Base-by-base conservation (phyloP, 352 stramenopile genomes). In the Pythium aquatile region DNA sequence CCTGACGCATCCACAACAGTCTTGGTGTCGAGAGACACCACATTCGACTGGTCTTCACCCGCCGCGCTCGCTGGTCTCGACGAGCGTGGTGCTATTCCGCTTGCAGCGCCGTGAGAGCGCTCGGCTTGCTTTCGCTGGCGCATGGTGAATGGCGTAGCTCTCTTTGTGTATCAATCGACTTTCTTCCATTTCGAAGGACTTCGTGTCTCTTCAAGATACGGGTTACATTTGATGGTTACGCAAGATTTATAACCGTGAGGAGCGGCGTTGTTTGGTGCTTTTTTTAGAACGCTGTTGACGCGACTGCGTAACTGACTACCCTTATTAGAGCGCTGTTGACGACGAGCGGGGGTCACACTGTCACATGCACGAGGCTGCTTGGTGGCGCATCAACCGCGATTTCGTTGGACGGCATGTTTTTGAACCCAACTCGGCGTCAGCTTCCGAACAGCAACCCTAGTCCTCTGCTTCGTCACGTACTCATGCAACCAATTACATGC, bases 401-500 rank as follows among this genome's bases (percentile, higher is more conserved):
- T 46, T 63, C 29, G 56, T 47, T 55, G 42, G 44, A 54, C 40
- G 40, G 33, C 39, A 60, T 11, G 40, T 61, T 32, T 44, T 51
- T 61, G 53, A 52, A 62, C 54, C 40, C 42, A 57, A 52, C 9
- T 58, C 53, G 35, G 8, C 9, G 2, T 37, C n/a, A 2, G 13
- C 4, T 11, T 0, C 39, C 17, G 11, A 57, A 66, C 33, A 49
- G 40, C 42, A 68, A 68, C 61, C 61, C 61, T 62, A 68, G 2
- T 17, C 61, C n/a, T 42, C 61, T 58, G 54, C 61, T 68, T 58
- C 61, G 61, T 62, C 61, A 68, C 46, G 44, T 52, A 8, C 49
- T n/a, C 6, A 0, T 35, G 9, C 4, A 40, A 10, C 61, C 61
- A 68, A 68, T 68, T 0, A 55, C 3, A 16, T 49, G 33, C 35